A percentile compares a stretch with the other conserved stretches of the same genome.
phyloP scores from a whole-genome alignment of 768 basidiomycete species.

The Lyophyllum atratum region DNA sequence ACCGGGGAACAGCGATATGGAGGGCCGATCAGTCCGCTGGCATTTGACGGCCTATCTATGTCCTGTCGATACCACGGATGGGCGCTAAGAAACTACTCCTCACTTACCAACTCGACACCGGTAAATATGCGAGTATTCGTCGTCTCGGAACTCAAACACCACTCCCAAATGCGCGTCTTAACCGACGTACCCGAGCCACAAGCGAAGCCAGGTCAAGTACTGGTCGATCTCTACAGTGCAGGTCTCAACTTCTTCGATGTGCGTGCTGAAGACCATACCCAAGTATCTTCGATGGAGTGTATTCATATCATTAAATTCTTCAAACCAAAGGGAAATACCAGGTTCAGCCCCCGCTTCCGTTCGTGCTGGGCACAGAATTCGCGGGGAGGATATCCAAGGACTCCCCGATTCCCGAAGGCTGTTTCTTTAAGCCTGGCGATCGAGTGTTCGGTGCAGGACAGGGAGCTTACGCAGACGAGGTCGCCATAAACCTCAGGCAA shows the following conservation, averaged over 20 bases:
- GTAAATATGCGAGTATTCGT: conserved; percentile 75
- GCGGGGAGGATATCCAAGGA: conserved; percentile 70
- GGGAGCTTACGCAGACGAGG: conserved; percentile 80
- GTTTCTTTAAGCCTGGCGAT: conserved; percentile 79
- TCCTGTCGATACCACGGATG: no score
- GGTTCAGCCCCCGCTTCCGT: conserved; percentile 79
- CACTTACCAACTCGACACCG: background rate
- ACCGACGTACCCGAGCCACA: conserved; percentile 59
- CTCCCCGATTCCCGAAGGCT: conserved; percentile 80
- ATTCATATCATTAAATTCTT: conserved; percentile 55
- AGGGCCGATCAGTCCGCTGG: no score
- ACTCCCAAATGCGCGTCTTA: conserved; percentile 58
- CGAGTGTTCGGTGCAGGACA: conserved; percentile 83
- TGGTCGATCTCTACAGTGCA: conserved; percentile 76
- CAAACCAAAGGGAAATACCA: conserved; percentile 93
- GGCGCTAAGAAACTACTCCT: no score
- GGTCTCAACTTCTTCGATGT: conserved; percentile 82
- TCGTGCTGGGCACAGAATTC: conserved; percentile 84
- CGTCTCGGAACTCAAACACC: conserved; percentile 68
- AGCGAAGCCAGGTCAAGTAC: conserved; percentile 51
- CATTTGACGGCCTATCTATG: no score
- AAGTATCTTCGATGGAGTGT: background rate
- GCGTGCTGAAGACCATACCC: conserved; percentile 14
- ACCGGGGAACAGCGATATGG: no score
- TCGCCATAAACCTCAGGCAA: conserved; percentile 50